These are phyloP conservation scores for Aleurites moluccanus DNA, from an alignment of 441 rosid species.

Conservation along the genomic window DNA sequence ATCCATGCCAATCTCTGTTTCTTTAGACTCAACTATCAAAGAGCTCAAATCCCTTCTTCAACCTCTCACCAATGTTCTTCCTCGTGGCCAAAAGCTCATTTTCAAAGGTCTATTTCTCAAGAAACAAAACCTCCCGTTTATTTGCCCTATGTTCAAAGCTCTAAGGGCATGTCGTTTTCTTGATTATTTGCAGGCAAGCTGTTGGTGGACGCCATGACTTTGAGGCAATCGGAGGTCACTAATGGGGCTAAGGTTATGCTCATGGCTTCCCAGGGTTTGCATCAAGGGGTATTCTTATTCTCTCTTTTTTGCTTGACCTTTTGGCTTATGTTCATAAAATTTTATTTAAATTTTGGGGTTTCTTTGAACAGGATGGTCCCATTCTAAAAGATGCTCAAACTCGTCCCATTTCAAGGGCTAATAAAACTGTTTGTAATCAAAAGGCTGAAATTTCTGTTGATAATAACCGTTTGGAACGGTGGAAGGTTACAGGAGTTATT, in stretches of 20 bases:
- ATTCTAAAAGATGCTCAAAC: slow-evolving; percentile 59
- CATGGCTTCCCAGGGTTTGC: slow-evolving; percentile 82
- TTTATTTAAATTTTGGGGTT: slow-evolving; percentile 19
- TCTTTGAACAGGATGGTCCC: slow-evolving; percentile 64
- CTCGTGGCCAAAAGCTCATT: slow-evolving; percentile 93
- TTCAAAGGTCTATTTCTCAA: slow-evolving; percentile 53
- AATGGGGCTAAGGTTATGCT: slow-evolving; percentile 91
- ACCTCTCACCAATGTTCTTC: slow-evolving; percentile 86
- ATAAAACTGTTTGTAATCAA: slow-evolving; percentile 22
- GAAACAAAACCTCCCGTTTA: not conserved
- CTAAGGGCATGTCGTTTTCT: not conserved
- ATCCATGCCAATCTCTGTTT: slow-evolving; percentile 52
- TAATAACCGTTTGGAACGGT: slow-evolving; percentile 53
- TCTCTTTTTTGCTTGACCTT: not conserved
- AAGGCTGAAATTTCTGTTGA: slow-evolving; percentile 38
- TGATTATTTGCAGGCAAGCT: slow-evolving; percentile 55
- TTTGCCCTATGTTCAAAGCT: slow-evolving; percentile 1
- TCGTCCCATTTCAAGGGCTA: slow-evolving; percentile 50
- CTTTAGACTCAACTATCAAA: slow-evolving; percentile 50
- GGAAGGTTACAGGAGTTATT: slow-evolving; percentile 79
- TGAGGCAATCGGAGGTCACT: slow-evolving; percentile 56
- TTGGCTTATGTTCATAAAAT: not conserved
- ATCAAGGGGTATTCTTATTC: slow-evolving; percentile 72
- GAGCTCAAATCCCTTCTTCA: slow-evolving; percentile 72
- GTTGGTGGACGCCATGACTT: slow-evolving; percentile 57